Conservation (phyloP, 768 basidiomycete species). For the Boletus rufocinnamomeus region DNA sequence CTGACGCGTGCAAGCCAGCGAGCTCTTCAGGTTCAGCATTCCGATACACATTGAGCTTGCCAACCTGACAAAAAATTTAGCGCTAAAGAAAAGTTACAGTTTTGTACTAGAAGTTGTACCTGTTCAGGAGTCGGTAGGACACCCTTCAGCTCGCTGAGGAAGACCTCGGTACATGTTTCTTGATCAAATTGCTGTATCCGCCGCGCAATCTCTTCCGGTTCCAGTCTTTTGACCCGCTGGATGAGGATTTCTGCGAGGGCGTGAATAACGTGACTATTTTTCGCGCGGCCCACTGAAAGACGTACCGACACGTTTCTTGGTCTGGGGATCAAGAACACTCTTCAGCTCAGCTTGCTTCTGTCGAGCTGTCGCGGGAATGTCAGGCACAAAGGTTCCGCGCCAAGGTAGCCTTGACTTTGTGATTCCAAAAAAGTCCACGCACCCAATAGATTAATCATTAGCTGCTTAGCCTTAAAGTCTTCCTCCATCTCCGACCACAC, state of each 20-base stretch:
- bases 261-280: background rate
- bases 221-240: conserved; percentile 77
- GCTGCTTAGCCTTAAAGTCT: conserved; percentile 95
- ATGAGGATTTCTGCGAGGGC: conserved; percentile 79
- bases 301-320: conserved; percentile 92
- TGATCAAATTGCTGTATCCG: conserved; percentile 87
- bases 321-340: conserved; percentile 88
- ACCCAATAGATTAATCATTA: conserved; percentile 91
- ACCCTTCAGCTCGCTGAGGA: conserved; percentile 85
- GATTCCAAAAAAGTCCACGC: conserved; percentile 17
- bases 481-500: conserved; percentile 97
- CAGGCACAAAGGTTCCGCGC: conserved; percentile 3
- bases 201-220: conserved; percentile 84
- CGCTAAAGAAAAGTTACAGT: background rate
- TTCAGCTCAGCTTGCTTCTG: conserved; percentile 87
- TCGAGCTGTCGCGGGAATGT: conserved; percentile 50
- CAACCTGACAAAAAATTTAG: conserved; percentile 51
- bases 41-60: conserved; percentile 87
- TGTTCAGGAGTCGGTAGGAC: conserved; percentile 92
- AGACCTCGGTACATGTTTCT: conserved; percentile 83
- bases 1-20: conserved; percentile 86
- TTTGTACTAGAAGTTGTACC: conserved; percentile 39
- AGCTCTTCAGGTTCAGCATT: conserved; percentile 87
- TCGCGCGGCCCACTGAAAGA: conserved; percentile 12
- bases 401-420: background rate